These are phyloP conservation scores for Protomyces pachydermus DNA, from an alignment of 1,139 yeast genomes.

Conservation along the genomic window DNA sequence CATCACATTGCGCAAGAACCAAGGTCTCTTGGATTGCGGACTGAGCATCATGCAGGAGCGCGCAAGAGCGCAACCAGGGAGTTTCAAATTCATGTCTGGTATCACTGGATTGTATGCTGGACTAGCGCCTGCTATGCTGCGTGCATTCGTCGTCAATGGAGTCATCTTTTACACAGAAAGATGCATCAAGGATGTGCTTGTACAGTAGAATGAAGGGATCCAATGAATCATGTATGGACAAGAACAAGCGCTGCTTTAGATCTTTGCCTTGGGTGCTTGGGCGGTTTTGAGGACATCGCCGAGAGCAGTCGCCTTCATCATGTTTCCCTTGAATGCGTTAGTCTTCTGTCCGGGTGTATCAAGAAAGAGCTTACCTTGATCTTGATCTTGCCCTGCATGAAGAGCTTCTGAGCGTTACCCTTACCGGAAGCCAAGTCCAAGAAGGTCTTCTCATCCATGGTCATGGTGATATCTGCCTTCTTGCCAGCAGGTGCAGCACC, in stretches of 20 bases:
- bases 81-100: conserved; percentile 20
- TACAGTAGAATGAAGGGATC: background rate
- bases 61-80: conserved; percentile 25
- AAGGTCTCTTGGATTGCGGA: background rate
- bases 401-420: conserved; percentile 76
- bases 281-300: conserved; percentile 26
- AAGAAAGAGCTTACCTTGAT: conserved; percentile 38
- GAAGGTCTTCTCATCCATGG: conserved; percentile 55
- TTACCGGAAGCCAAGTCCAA: conserved; percentile 67
- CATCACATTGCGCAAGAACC: background rate
- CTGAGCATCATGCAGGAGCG: background rate
- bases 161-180: conserved; percentile 33
- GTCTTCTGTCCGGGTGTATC: background rate
- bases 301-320: conserved; percentile 26
- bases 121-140: conserved; percentile 31
- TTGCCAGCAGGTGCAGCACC: conserved; percentile 44
- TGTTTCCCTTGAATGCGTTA: conserved; percentile 13
- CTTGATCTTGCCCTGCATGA: conserved; percentile 77
- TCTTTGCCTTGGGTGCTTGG: conserved; percentile 20
- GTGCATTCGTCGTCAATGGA: conserved; percentile 35
- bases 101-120: conserved; percentile 32
- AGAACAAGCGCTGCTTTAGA: background rate
- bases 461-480: conserved; percentile 62
- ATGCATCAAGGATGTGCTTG: background rate
- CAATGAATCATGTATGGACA: background rate